Evolutionary conservation across 192 early-diverging fungal species (phyloP), one percentile per base, ranked within the genome.

Genomic region (Entomortierella chlamydospora): DNA sequence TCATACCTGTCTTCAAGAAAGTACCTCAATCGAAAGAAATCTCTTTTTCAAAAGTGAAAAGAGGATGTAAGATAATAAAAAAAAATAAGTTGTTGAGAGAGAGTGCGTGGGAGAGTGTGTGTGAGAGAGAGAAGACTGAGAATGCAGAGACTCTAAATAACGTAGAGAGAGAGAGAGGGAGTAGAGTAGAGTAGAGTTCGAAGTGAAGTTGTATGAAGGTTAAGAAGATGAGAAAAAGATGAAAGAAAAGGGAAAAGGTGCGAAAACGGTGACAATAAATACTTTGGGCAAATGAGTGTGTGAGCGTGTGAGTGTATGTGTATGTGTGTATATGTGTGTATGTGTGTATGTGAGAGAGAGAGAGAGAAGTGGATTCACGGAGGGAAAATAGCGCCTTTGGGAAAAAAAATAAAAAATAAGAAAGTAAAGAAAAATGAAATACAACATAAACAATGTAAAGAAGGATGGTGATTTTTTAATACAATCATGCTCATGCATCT

Each of bases 381-480:
- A 29, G 17, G 6, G 31, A 29, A 3, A 51, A 12, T 55, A 13
- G 64, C 41, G 41, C 42, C 41, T 57, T 34, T 34, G 26, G 34
- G 54, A 45, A 57, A 54, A 55, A 37, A 52, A 49, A 37, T 54
- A 54, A 17, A 55, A 20, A 2, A 42, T 2, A 41, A 37, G 26
- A 65, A 13, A 50, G 23, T 54, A 50, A 50, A 54, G 3, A 37
- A 60, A 60, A 26, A 60, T 23, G 23, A 7, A 43, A 60, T 60
- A 37, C 8, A 39, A n/a, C 6, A 33, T 2, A 33, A 60, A 43
- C 25, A 60, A 37, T 37, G 10, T 37, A 37, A 37, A 26, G 7
- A n/a, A 28, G 52, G 22, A 12, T 54, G 25, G 25, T 26, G 30
- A 18, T 15, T 37, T 28, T 31, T 61, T 61, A 25, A 61, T 49